Evolutionary conservation across 2,329 filamentous ascomycete species (phyloP), one percentile per base, ranked within the genome.

Genomic region (Pleomassaria siparia): DNA sequence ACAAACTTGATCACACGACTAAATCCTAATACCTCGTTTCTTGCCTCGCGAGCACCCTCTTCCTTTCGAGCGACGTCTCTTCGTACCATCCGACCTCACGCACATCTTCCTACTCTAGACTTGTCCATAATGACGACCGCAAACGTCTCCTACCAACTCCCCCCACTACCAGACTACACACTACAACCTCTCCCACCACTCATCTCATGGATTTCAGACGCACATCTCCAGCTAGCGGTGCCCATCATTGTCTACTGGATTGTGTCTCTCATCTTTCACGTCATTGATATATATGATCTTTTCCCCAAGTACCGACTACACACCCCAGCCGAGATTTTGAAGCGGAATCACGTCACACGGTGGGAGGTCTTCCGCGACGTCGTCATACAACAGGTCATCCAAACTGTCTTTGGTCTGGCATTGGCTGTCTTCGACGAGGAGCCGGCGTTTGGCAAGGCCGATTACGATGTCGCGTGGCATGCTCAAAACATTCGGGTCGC

Each of bases 271-370:
- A 74, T 92, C 67, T 99, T 95, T 76, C 92, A 97, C 76, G 66
- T 85, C 59, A 85, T 97, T 64, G 94, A 99, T 73, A 77, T 85
- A 49, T 85, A 86, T 73, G 89, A 96, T 70, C 76, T 92, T 29
- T 95, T 92, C 70, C 86, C 91, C 15, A 84, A 95, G 63, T 96
- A 97, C 74, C 87, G 94, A 54, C 80, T 99, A 33, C 94, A 99
- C 74, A 97, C 94, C 0, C 94, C 94, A 12, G 91, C 90, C 43
- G 92, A 97, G 72, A 87, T 97, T 54, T 70, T 85, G 28, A 89
- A 89, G 71, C 84, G 91, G 61, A 96, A 96, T 72, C 89, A 89
- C 64, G 92, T 90, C 44, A 83, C 88, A 39, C 84, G 90, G 53
- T 89, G 82, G 74, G 87, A 96, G 63, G 91, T 96, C 3, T 83